Evolutionary conservation across 1,284 basidiomycete genomes (phyloP).

Genomic region (Ganoderma meredithae): DNA sequence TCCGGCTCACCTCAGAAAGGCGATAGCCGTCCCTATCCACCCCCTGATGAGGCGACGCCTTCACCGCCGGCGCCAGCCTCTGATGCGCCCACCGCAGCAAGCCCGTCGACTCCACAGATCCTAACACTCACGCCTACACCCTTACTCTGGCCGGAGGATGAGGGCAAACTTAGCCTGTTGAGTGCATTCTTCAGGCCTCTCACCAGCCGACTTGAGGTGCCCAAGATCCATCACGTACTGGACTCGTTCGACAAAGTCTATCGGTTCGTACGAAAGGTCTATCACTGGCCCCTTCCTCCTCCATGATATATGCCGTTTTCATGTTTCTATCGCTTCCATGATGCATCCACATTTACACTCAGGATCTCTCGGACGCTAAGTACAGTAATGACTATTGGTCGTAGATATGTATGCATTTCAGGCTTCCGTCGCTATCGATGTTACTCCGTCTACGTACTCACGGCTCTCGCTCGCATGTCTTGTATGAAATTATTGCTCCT

Average conservation of each 20-base stretch:
- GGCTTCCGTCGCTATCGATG: background rate
- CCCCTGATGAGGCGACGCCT: slow-evolving; percentile 11
- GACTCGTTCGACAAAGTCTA: slow-evolving; percentile 40
- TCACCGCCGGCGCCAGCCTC: slow-evolving; percentile 5
- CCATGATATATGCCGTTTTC: slow-evolving; percentile 29
- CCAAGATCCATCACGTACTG: slow-evolving; percentile 34
- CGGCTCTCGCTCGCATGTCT: background rate
- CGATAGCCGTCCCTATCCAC: background rate
- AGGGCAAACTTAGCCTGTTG: slow-evolving; percentile 11
- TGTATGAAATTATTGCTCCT: slow-evolving; percentile 27
- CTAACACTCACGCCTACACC: slow-evolving; percentile 25
- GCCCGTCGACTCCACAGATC: slow-evolving; percentile 7
- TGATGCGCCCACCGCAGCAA: slow-evolving; percentile 6
- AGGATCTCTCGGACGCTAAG: slow-evolving; percentile 36
- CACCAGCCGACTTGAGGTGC: slow-evolving; percentile 38
- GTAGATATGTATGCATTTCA: background rate
- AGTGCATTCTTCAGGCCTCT: slow-evolving; percentile 30
- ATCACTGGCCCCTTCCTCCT: slow-evolving; percentile 45
- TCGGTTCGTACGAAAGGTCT: slow-evolving; percentile 38
- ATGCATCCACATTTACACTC: background rate
- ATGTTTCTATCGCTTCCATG: background rate
- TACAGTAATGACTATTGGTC: slow-evolving; percentile 36
- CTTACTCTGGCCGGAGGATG: background rate
- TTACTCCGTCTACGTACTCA: slow-evolving; percentile 13
- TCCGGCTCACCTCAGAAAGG: slow-evolving; percentile 8